Evolutionary conservation across 75 land plant species (phyloP), one percentile per base, ranked within the genome.

Genomic region (Adiantum capillusveneris): DNA sequence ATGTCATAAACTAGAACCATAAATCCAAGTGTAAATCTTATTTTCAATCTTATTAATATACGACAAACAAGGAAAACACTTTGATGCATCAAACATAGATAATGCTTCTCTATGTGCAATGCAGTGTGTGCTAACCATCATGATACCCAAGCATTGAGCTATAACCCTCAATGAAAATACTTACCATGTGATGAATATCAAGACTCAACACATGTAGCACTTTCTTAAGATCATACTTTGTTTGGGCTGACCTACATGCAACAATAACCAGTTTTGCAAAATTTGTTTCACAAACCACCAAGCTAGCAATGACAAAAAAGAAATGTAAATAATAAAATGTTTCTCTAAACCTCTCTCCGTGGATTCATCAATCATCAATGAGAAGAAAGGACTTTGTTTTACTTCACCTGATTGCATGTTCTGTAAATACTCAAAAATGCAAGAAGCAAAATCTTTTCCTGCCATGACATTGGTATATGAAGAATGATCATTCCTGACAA

Each of bases 31-130:
- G 17, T 46, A 46, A 2, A 46, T 17, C 21, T 17, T 46, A 20
- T 46, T 46, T 46, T 5, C 49, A 46, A 46, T 46, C 17, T 46
- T 46, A 46, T 46, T 17, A 17, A 46, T 46, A 20, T 46, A 46
- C 2, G 49, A 46, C 2, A 46, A 20, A 46, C 49, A 46, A n/a
- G 49, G 49, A 46, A 46, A 46, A 46, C 17, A 7, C 14, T 46
- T 46, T 6, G 14, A 46, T 20, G n/a, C 49, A 46, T 46, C 49
- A 6, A 46, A 20, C 14, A 46, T 6, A 2, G 49, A 1, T 5
- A 46, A 20, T 7, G 49, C 6, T 46, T 20, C 49, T 20, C 14
- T n/a, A 46, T 46, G 49, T 20, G 49, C 21, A 46, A 46, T 20
- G 14, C 49, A 46, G 14, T 46, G 49, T 1, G 21, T 20, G 21